Base-by-base conservation (phyloP, 2,329 filamentous ascomycete species). In the Aspergillus candidus region DNA sequence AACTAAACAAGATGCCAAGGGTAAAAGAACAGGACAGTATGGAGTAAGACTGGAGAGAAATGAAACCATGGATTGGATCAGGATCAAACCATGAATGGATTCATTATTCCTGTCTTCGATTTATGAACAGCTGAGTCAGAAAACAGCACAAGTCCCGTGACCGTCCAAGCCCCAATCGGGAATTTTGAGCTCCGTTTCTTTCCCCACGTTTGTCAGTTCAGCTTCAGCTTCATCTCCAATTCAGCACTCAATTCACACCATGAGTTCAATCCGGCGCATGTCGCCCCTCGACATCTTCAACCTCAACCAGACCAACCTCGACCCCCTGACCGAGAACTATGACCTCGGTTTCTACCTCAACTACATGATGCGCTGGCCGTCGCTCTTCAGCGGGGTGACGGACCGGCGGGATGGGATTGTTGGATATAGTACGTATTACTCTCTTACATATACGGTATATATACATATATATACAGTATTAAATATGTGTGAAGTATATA, bases 301-400 rank as follows among this genome's bases (percentile, higher is more conserved):
- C 55, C 84, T 97, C 68, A 94, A 94, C 55, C 83, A 89, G 53
- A 95, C 90, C 70, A 98, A 98, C 64, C 83, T 98, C 50, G 93
- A 98, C 63, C 88, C 88, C 33, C 77, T 96, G 50, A 97, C 93
- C n/a, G 93, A 98, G 72, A 97, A 94, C 44, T 98, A 97, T 72
- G 89, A 94, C 66, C 79, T 95, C 53, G 80, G 82, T 50, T 98
- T 97, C 73, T 98, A 98, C 72, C 80, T 96, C 47, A 87, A 94
- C 60, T 98, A 98, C 70, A 82, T 95, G 53, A 88, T 89, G 41
- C 88, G 87, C 75, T 98, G 93, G 93, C 93, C 93, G 1, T 84
- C 89, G 18, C 79, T 97, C 35, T 97, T 96, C 72, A 88, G 88
- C 62, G 87, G 94, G 12, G 88, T 94, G 47, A 88, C 95, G 65